Base-by-base conservation (phyloP, 2,329 filamentous ascomycete species). In the Beauveria pseudobassiana region DNA sequence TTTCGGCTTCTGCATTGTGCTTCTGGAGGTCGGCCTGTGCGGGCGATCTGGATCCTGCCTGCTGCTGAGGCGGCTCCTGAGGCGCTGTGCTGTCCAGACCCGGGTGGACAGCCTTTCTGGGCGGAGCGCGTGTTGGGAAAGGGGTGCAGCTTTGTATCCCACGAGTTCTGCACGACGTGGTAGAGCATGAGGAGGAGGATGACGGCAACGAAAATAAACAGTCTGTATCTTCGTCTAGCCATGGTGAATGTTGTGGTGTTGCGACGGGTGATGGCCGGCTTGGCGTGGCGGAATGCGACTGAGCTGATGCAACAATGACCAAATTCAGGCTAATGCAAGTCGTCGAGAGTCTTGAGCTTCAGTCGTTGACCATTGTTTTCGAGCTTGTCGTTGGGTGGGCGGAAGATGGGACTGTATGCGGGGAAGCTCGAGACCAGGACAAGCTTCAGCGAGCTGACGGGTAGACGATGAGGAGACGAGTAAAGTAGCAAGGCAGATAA, bases 201-300 rank as follows among this genome's bases (percentile, higher is more conserved):
- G 64, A 82, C 72, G 60, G 84, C 80, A 67, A 81, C 80, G 64
- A 84, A 70, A 40, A 84, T 71, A 64, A 87, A 85, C 62, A 86
- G 76, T 63, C 86, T 82, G 69, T 87, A 87, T 70, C 85, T 78
- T 67, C 87, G 78, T 57, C 86, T 82, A 62, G 83, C 72, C 80
- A 88, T 85, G 67, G 68, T 72, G 66, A 48, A 14, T n/a, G 48
- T 9, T 26, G 34, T 46, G 54, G 18, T 14, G 12, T 40, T n/a
- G 51, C 34, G 9, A 24, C 22, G 18, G 4, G 18, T 48, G 7
- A 5, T 20, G 48, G 46, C 22, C 30, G 30, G 38, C 34, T 59
- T n/a, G 56, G 48, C 34, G 48, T 22, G 20, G 49, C 42, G 18
- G n/a, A 16, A 40, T 22, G 26, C 18, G 49, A 38, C n/a, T 50